Evolutionary conservation across 2,329 filamentous ascomycete species (phyloP).

Genomic region (Fusarium udum): DNA sequence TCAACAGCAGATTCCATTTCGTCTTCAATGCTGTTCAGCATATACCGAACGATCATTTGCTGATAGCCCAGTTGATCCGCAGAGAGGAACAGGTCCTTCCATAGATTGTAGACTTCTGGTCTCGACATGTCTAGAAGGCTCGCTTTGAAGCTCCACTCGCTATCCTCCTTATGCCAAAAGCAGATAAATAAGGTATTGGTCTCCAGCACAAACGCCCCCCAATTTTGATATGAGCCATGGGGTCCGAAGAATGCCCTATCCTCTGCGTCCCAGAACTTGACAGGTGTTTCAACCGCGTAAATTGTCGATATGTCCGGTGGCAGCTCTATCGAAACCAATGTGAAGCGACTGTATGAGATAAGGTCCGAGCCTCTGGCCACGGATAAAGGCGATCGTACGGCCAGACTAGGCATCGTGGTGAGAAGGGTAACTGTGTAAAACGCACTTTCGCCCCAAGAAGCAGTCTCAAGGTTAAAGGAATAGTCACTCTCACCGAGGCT

Average conservation of each 20-base stretch:
- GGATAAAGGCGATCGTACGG: not conserved
- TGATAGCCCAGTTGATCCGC: not conserved
- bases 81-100: not conserved
- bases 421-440: not conserved
- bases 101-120: not conserved
- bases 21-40: not conserved
- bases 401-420: not conserved
- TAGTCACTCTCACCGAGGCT: too few relatives aligned
- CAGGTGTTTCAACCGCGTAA: not conserved
- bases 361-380: not conserved
- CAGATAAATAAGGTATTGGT: not conserved
- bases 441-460: rapidly evolving
- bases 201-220: not conserved
- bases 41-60: not conserved
- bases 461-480: too few relatives aligned
- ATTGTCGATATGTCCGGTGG: not conserved
- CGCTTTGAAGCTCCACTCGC: rapidly evolving
- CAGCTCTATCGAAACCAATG: not conserved
- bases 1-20: not conserved
- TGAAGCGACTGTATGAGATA: not conserved
- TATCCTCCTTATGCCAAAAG: not conserved
- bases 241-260: not conserved
- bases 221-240: not conserved
- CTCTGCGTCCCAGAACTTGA: not conserved
- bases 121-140: not conserved